phyloP scores from a whole-genome alignment of 2,329 filamentous ascomycete species.

The Fusarium graminum region DNA sequence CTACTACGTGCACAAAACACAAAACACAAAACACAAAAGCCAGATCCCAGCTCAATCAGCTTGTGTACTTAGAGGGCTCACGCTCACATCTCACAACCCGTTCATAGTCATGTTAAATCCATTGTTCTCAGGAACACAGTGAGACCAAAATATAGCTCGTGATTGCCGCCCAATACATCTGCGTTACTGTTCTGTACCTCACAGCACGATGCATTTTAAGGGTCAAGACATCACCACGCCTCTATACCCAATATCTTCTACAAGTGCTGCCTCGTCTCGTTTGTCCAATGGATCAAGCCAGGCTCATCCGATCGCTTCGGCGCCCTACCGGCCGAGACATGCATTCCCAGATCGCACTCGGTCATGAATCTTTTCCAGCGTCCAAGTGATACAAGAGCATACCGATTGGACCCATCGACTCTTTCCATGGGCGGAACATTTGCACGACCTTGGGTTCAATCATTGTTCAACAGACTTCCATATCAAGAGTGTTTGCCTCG shows the following conservation, averaged over 20 bases:
- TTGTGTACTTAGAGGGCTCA: conserved; percentile 22
- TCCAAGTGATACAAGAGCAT: conserved; percentile 20
- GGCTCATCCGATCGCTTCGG: conserved; percentile 37
- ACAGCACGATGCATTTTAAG: not conserved
- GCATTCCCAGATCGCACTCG: conserved; percentile 24
- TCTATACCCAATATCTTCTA: not conserved
- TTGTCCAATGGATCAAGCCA: conserved; percentile 38
- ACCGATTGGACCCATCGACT: conserved; percentile 18
- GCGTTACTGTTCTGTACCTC: conserved; percentile 4
- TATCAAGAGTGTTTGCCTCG: conserved; percentile 29
- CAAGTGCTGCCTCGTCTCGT: conserved; percentile 35
- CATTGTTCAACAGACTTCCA: conserved; percentile 11
- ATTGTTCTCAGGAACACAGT: conserved; percentile 10
- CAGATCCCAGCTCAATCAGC: conserved; percentile 9
- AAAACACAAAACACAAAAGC: conserved; percentile 24
- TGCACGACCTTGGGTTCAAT: conserved; percentile 13
- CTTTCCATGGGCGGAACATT: conserved; percentile 17
- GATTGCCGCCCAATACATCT: conserved; percentile 9
- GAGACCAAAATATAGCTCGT: conserved; percentile 1
- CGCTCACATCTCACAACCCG: conserved; percentile 33
- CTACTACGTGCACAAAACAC: conserved; percentile 27
- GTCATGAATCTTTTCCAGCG: conserved; percentile 10
- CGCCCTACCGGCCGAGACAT: conserved; percentile 45
- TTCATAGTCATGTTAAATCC: conserved; percentile 16
- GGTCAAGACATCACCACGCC: conserved; percentile 2